Evolutionary conservation across 2,329 filamentous ascomycete species (phyloP).

Genomic region (Neopestalotiopsis sp.): DNA sequence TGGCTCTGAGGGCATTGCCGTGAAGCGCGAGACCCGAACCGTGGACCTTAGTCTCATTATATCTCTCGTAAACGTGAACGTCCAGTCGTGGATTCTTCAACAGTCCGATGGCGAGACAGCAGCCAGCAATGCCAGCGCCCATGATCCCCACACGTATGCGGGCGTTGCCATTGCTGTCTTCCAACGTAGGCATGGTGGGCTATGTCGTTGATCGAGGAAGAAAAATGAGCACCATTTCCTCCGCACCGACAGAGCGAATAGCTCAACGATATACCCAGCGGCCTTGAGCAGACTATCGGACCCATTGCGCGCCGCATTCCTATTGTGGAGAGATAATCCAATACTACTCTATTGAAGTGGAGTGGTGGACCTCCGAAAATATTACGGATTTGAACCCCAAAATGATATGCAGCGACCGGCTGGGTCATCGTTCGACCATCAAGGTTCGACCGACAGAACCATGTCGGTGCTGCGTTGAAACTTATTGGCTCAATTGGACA

Average conservation of each 20-base stretch:
- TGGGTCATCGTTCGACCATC: neutral
- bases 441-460: neutral
- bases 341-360: neutral
- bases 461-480: neutral
- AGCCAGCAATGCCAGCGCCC: conserved; percentile 25
- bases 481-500: neutral
- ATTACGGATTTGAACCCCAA: neutral
- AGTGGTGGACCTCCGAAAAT: neutral
- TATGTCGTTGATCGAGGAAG: neutral
- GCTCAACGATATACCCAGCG: too few relatives aligned
- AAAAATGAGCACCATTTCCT: too few relatives aligned
- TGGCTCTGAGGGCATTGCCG: conserved; percentile 24
- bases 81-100: conserved; percentile 20
- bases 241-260: too few relatives aligned
- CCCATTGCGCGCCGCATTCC: neutral
- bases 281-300: too few relatives aligned
- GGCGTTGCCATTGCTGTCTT: neutral
- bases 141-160: conserved; percentile 22
- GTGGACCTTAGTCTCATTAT: conserved; percentile 18
- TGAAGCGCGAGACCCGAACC: conserved; percentile 23
- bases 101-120: conserved; percentile 23
- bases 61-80: conserved; percentile 22
- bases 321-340: neutral
- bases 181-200: neutral
- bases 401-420: neutral